Evolutionary conservation across 805 yeast species (phyloP).

Genomic region (Ogataea zsoltii): DNA sequence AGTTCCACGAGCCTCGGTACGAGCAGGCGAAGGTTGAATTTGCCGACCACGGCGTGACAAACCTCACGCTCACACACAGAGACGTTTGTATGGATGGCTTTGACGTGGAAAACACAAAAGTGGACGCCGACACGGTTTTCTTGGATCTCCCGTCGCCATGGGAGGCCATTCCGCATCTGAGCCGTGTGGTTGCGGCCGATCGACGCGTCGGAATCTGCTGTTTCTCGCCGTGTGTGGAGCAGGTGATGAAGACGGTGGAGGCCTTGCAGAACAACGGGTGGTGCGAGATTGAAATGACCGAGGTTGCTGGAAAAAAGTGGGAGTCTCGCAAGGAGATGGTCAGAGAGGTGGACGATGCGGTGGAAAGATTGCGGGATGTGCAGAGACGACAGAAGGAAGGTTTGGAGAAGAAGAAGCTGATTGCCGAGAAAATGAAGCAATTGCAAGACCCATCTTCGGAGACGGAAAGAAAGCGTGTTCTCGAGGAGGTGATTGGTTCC

Average conservation of each 20-base stretch:
- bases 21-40: slow-evolving; percentile 79
- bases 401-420: slow-evolving; percentile 50
- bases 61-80: slow-evolving; percentile 75
- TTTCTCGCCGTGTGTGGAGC: slow-evolving; percentile 97
- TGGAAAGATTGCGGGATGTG: slow-evolving; percentile 77
- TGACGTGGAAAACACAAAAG: slow-evolving; percentile 40
- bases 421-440: slow-evolving; percentile 34
- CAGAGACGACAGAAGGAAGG: slow-evolving; percentile 69
- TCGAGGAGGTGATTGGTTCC: slow-evolving; percentile 20
- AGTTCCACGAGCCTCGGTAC: slow-evolving; percentile 85
- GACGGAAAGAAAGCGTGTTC: slow-evolving; percentile 20
- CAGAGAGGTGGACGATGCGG: slow-evolving; percentile 74
- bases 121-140: slow-evolving; percentile 76
- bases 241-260: slow-evolving; percentile 83
- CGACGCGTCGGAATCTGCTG: slow-evolving; percentile 78
- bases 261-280: slow-evolving; percentile 77
- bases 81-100: slow-evolving; percentile 93
- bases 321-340: slow-evolving; percentile 91
- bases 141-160: slow-evolving; percentile 96
- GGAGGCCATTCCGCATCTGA: slow-evolving; percentile 84
- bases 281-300: slow-evolving; percentile 89
- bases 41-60: slow-evolving; percentile 62
- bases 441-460: slow-evolving; percentile 25
- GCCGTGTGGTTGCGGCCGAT: slow-evolving; percentile 52
- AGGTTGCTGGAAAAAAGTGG: slow-evolving; percentile 76